Evolutionary conservation across 2,329 filamentous ascomycete genomes (phyloP), one percentile per base, ranked within the genome.

Genomic region (Sphaerulina populicola): DNA sequence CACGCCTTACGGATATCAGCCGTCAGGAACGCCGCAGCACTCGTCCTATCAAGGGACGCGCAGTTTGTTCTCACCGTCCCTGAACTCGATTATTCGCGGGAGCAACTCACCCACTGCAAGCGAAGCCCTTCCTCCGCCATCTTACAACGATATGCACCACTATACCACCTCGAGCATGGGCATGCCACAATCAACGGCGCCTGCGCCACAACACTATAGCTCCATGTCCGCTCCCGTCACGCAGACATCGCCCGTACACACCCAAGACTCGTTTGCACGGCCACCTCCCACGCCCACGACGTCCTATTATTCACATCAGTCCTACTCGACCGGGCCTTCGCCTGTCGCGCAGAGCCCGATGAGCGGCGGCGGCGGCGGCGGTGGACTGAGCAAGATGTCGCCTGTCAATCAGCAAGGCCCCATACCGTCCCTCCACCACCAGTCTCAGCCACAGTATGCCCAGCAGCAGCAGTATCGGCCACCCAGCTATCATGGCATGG

Each of bases 111-210:
- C 85, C 8, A 75, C 78, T 6, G 72, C 75, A 27, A 74, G 73
- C 43, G 81, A 88, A 64, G 76, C 75, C 44, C 72, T 90, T 49
- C 78, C 85, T 54, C 75, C 79, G 49, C 80, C 84, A 53, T 77
- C 83, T 6, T 88, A 83, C 68, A 80, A 82, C 58, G 76, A 84
- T 54, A 78, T 82, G 40, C 74, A 54, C 33, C 50, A 81, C 31
- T 88, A 83, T 65, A 76, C 81, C 54, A 56, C 54, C 47, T 77
- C 77, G 44, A 72, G 75, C 41, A 71, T 78, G 58, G 72, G 79
- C 14, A 75, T 82, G 64, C 75, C 77, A 9, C 77, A 78, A 48
- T 74, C 77, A 14, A 72, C 73, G 12, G 66, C 74, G 63, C 64
- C 68, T 55, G 57, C 58, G 4, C 62, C 64, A n/a, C 75, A 74